Evolutionary conservation across 2,329 filamentous ascomycete species (phyloP).

Genomic region (Diplodia sapinea): DNA sequence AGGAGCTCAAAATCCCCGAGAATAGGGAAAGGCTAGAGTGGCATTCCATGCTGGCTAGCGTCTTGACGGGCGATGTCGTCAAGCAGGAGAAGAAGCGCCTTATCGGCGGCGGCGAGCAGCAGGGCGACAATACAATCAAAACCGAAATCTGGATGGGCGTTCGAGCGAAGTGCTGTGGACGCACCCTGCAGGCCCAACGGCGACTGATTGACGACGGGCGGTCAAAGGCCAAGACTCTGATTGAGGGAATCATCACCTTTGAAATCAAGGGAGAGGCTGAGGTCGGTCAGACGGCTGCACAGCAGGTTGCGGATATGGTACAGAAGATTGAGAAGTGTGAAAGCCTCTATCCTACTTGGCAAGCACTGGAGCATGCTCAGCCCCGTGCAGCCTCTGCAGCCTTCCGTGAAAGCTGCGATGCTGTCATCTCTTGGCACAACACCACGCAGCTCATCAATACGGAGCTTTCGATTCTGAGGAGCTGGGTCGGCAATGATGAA

Average conservation of each 20-base stretch:
- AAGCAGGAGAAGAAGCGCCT: constrained; percentile 97
- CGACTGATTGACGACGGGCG: constrained; percentile 88
- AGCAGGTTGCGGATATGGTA: constrained; percentile 90
- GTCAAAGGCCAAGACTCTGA: constrained; percentile 70
- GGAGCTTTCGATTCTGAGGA: constrained; percentile 86
- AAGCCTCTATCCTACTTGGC: constrained; percentile 80
- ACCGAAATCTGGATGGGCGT: constrained; percentile 87
- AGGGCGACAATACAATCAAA: constrained; percentile 70
- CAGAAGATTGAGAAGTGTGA: constrained; percentile 90
- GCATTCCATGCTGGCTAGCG: constrained; percentile 97
- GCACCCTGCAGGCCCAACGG: constrained; percentile 81
- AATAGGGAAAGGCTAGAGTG: constrained; percentile 93
- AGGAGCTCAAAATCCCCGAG: constrained; percentile 85
- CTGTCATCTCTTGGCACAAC: constrained; percentile 95
- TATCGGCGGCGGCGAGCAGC: constrained; percentile 79
- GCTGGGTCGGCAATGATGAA: constrained; percentile 96
- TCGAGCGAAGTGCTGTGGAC: constrained; percentile 80
- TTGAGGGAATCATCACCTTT: constrained; percentile 91
- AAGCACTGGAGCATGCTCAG: constrained; percentile 74
- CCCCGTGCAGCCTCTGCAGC: constrained; percentile 75
- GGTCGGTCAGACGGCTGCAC: constrained; percentile 81
- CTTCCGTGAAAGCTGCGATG: constrained; percentile 83
- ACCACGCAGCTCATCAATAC: constrained; percentile 96
- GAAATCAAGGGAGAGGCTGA: constrained; percentile 93
- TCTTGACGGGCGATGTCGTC: constrained; percentile 94